Evolutionary conservation across 2,329 filamentous ascomycete genomes (phyloP), one percentile per base, ranked within the genome.

Genomic region (Periconia sp.): DNA sequence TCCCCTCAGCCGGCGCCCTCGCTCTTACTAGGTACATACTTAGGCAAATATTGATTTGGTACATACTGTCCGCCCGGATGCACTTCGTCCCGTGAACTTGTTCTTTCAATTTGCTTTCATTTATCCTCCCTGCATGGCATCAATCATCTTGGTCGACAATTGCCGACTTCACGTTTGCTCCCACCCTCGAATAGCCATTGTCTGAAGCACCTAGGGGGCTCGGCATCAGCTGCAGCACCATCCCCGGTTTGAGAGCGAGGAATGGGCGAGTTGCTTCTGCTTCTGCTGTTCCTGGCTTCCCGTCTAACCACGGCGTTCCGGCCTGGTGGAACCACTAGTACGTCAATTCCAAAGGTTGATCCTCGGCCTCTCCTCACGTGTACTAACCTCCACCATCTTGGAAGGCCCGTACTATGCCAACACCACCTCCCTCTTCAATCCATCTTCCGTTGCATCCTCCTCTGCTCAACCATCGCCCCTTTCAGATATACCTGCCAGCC

Each of bases 311-410:
- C 13, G 33, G 33, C 33, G 33, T 5, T n/a, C 33, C 33, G 13
- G 33, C 11, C 15, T 37, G 33, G 6, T 37, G 33, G 33, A 3
- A 3, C 33, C 33, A 11, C 6, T 37, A 37, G 5, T 37, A 27
- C 23, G 5, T 27, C 8, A 27, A 3, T n/a, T 37, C n/a, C n/a
- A n/a, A n/a, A n/a, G n/a, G n/a, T n/a, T n/a, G n/a, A n/a, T n/a
- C 6, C 33, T 37, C 33, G 3, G 11, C 10, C 33, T 37, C 33
- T n/a, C 11, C 15, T 13, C 33, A 5, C 33, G 50, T 58, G 51
- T 66, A 56, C 66, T 68, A 63, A 70, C 57, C 40, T 60, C 64
- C 60, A 60, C 61, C 8, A 56, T 59, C 54, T n/a, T n/a, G n/a
- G n/a, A 61, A 72, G 60, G 59, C 49, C 55, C 59, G 20, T 37